These are phyloP conservation scores for Moesziomyces parantarcticus DNA, from an alignment of 1,284 basidiomycete species.

Conservation along the genomic window DNA sequence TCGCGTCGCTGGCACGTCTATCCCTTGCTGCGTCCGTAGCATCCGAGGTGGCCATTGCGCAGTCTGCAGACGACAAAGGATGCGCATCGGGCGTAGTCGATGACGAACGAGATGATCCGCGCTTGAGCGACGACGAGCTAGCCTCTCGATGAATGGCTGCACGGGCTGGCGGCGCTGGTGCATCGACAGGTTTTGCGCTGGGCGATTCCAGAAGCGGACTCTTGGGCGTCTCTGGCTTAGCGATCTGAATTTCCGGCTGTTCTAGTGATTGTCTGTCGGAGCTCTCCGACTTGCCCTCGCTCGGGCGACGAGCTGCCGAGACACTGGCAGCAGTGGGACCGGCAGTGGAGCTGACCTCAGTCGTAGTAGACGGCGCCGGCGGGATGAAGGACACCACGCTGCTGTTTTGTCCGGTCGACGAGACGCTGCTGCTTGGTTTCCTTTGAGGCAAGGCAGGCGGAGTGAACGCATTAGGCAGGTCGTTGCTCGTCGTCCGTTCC, in stretches of 20 bases:
- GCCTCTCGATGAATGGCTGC: neutral
- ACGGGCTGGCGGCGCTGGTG: neutral
- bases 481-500: conserved; percentile 25
- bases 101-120: neutral
- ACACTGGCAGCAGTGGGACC: conserved; percentile 9
- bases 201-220: neutral
- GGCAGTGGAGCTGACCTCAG: conserved; percentile 20
- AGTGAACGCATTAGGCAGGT: neutral
- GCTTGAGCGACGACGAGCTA: neutral
- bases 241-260: neutral
- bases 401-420: conserved; percentile 24
- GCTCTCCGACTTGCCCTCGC: neutral
- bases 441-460: conserved; percentile 23
- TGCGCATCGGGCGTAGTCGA: neutral
- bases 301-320: neutral
- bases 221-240: neutral
- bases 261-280: neutral
- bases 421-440: conserved; percentile 39
- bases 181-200: neutral
- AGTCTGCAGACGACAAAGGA: neutral
- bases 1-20: no score
- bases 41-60: neutral
- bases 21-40: no score
- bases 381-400: conserved; percentile 46
- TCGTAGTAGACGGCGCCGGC: conserved; percentile 39